Base-by-base conservation (phyloP, 805 yeast genomes). In the Hanseniaspora jakobsenii region DNA sequence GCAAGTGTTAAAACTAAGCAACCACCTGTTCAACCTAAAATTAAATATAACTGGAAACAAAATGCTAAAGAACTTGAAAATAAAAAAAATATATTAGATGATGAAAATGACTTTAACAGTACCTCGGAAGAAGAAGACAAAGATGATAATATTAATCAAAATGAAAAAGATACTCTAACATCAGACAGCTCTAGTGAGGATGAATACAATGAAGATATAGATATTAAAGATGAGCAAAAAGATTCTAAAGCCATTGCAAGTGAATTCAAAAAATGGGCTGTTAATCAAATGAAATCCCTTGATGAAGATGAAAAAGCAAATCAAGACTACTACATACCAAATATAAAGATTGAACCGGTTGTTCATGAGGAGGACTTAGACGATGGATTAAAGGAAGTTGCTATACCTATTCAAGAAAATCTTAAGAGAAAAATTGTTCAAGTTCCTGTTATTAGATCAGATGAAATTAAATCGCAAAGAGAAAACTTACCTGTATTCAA, bases 201-300 rank as follows among this genome's bases (percentile, higher is more conserved):
- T 2, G 61, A 55, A 12, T n/a, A n/a, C n/a, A 52, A 49, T 3
- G 58, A 50, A 9, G 55, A 44, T 6, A 55, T 50, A 6, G 60
- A 50, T 10, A n/a, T n/a, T n/a, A 64, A 52, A 13, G 51, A 45
- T 2, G 62, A 57, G 17, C 58, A 34, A 10, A 54, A n/a, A 45
- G 61, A 50, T 1, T 18, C 61, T 57, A 26, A 71, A 66, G 53
- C 70, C 70, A 22, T 32, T 36, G 89, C 84, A 1, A 66, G 69
- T 29, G 72, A 76, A 14, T 91, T 91, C 67, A 83, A 82, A 61
- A 72, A 73, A 16, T 91, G 98, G 97, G 95, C 95, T 0, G 82
- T 78, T 51, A 62, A 70, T 28, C 82, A 81, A 54, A 73, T 78
- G 3, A 74, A 79, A 47, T 67, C 71, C 49, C 63, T 76, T 31